Evolutionary conservation across 1,284 basidiomycete species (phyloP).

Genomic region (Apiotrichum laibachii): DNA sequence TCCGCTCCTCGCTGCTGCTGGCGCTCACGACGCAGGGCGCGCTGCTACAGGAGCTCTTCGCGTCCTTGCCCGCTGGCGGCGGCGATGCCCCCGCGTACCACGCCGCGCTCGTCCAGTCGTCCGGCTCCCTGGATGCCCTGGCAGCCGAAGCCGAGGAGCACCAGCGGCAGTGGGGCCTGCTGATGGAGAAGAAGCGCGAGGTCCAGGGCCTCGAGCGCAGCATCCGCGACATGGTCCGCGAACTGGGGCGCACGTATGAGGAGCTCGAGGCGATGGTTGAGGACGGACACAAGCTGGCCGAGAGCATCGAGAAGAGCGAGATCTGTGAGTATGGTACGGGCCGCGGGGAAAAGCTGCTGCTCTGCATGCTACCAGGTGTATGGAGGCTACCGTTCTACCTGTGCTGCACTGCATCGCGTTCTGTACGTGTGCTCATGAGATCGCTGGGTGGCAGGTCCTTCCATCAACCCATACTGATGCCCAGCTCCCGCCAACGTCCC

Average conservation of each 20-base stretch:
- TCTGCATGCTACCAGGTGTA: too few species aligned
- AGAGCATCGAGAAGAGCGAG: slow-evolving; percentile 33
- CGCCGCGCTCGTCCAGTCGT: slow-evolving; percentile 21
- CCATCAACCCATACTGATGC: neutral
- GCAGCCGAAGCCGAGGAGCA: slow-evolving; percentile 30
- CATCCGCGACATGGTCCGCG: slow-evolving; percentile 25
- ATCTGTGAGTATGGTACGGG: slow-evolving; percentile 22
- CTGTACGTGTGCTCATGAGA: neutral
- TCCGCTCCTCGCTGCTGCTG: slow-evolving; percentile 33
- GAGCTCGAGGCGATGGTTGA: slow-evolving; percentile 38
- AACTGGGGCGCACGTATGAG: slow-evolving; percentile 29
- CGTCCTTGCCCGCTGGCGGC: slow-evolving; percentile 16
- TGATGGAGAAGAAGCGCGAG: slow-evolving; percentile 28
- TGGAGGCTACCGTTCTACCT: too few species aligned
- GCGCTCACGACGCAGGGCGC: slow-evolving; percentile 40
- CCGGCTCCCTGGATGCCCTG: slow-evolving; percentile 27
- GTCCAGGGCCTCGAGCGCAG: slow-evolving; percentile 32
- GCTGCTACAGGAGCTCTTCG: slow-evolving; percentile 39
- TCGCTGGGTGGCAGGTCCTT: too few species aligned
- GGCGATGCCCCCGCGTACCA: slow-evolving; percentile 20
- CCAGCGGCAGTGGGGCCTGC: slow-evolving; percentile 29
- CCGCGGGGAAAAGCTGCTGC: neutral
- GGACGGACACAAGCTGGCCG: slow-evolving; percentile 23
- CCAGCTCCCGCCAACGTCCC: slow-evolving; percentile 32
- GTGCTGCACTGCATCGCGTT: too few species aligned